Base-by-base conservation (phyloP, 2,329 filamentous ascomycete species). In the Scortechinia acanthostroma region DNA sequence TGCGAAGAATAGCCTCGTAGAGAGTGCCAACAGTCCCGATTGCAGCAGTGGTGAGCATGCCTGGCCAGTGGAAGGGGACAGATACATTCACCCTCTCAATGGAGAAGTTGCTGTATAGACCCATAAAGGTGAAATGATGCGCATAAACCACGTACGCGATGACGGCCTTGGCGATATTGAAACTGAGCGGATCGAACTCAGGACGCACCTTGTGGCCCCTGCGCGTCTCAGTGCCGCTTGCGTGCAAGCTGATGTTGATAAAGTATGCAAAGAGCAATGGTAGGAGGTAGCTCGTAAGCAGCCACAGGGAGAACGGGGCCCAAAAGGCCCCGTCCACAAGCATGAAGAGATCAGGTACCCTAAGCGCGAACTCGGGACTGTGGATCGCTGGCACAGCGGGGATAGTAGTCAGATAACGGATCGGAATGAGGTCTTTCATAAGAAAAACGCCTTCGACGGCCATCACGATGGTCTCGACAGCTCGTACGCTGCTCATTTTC, bases 1-100 rank as follows among this genome's bases (percentile, higher is more conserved):
- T 30, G 10, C n/a, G 25, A n/a, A 70, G 53, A 46, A 70, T 66
- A 37, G 67, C 67, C 52, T 71, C 68, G 44, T 71, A 71, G 45
- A 71, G 48, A 46, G 64, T 64, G 20, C 63, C 60, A 25, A 69
- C 50, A 25, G 56, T 57, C 3, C 65, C 66, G 25, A 71, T 59
- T 16, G 60, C 62, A 5, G 64, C 57, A 16, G 64, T 62, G 23
- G 62, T 64, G 47, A 69, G 45, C 28, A 70, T 51, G n/a, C 64
- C 64, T 3, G 53, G 43, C 48, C 59, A 61, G 3, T 61, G 59
- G 37, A 65, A 64, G 10, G 63, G 62, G 35, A 70, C 58, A 16
- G 61, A 53, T 4, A 49, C 49, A 22, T 64, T 60, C 42, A 70
- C 63, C 43, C 52, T 60, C 2, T 56, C 54, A 20, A 70, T 53